phyloP scores from a whole-genome alignment of 164 flowering plant species.

The Aristolochia contorta region DNA sequence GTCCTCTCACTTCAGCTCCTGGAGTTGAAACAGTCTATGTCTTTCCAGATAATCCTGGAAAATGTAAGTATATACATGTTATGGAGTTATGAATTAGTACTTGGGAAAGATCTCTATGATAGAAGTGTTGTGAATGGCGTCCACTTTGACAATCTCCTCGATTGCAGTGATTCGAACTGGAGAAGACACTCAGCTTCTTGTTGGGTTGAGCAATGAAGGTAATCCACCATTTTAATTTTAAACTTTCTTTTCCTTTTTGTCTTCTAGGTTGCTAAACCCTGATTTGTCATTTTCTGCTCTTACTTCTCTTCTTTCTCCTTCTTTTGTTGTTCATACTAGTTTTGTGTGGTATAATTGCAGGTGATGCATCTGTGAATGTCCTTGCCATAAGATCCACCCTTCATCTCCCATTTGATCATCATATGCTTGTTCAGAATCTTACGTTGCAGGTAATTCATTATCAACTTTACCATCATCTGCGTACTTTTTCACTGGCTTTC shows the following conservation, averaged over 20 bases:
- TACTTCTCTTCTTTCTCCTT: neutral
- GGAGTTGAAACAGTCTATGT: conserved; percentile 77
- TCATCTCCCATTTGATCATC: conserved; percentile 82
- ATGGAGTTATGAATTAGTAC: neutral
- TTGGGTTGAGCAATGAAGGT: conserved; percentile 88
- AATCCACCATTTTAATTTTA: conserved; percentile 3
- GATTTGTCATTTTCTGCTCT: neutral
- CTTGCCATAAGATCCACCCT: conserved; percentile 70
- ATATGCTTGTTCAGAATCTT: conserved; percentile 67
- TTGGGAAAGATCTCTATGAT: neutral
- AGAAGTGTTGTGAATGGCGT: neutral
- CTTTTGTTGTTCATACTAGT: neutral
- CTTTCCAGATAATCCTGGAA: conserved; percentile 69
- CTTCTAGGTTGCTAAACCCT: neutral
- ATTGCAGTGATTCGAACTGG: conserved; percentile 73
- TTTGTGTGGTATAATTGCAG: conserved; percentile 23
- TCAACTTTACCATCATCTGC: neutral
- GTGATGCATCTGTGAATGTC: conserved; percentile 55
- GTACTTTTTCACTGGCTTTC: neutral
- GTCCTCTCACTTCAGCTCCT: conserved; percentile 52
- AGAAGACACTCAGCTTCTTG: conserved; percentile 74
- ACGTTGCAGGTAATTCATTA: conserved; percentile 52
- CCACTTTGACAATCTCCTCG: neutral
- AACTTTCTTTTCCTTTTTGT: neutral
- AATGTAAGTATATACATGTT: conserved; percentile 29